Percentiles rank a stretch among this genome's conserved stretches.
These are phyloP conservation scores for Austroboletus niveus DNA, from an alignment of 1,284 basidiomycete genomes.

Conservation along the genomic window DNA sequence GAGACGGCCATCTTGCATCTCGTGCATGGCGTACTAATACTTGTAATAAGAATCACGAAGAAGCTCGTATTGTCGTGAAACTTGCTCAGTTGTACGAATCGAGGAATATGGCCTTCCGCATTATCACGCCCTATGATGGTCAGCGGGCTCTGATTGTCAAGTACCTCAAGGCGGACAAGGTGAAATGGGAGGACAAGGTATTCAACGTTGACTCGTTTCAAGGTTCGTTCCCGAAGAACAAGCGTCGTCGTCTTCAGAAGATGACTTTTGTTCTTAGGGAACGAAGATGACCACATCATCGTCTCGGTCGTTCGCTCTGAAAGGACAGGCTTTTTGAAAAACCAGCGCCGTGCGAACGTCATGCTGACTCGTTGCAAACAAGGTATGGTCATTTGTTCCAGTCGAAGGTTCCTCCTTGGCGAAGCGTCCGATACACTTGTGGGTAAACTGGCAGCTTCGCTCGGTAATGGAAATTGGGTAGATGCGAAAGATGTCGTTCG, in stretches of 20 bases:
- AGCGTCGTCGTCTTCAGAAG: conserved; percentile 16
- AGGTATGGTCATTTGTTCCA: conserved; percentile 54
- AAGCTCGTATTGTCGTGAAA: conserved; percentile 23
- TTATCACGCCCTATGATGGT: conserved; percentile 53
- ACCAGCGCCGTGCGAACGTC: conserved; percentile 58
- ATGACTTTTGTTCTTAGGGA: conserved; percentile 24
- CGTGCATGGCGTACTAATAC: background rate
- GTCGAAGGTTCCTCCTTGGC: conserved; percentile 42
- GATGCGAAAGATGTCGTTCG: conserved; percentile 3
- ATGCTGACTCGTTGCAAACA: conserved; percentile 64
- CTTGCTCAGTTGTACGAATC: conserved; percentile 18
- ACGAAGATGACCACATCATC: conserved; percentile 52
- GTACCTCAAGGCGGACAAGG: conserved; percentile 38
- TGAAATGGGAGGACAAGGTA: conserved; percentile 55
- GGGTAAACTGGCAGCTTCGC: conserved; percentile 42
- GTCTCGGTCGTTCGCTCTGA: conserved; percentile 55
- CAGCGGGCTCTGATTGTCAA: conserved; percentile 55
- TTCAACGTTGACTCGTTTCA: conserved; percentile 68
- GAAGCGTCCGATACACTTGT: conserved; percentile 43
- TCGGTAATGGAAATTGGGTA: conserved; percentile 42
- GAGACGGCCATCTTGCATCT: background rate
- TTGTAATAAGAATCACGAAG: conserved; percentile 22
- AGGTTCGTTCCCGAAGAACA: conserved; percentile 29
- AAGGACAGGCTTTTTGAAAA: conserved; percentile 47
- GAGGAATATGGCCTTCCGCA: conserved; percentile 15